Evolutionary conservation across 495 filamentous ascomycete genomes (phyloP), one percentile per base, ranked within the genome.

Genomic region (Penicillium robsamsonii): DNA sequence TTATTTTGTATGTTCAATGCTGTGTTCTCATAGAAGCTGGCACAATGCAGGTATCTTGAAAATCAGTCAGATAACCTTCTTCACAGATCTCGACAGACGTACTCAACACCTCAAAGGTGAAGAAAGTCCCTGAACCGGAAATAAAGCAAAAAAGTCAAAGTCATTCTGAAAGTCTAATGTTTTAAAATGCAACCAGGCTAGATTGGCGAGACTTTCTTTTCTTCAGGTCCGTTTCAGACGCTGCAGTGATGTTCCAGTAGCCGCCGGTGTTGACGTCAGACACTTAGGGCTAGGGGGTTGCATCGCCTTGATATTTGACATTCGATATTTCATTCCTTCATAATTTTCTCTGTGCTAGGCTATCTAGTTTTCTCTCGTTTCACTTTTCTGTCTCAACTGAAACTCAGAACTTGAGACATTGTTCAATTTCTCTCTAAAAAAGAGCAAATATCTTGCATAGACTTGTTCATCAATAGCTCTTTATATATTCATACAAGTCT

Each of bases 191-290:
- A 56, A 58, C 55, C 52, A 31, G 51, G 48, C 24, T 67, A 62
- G 59, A 22, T 46, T 40, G 47, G 53, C 55, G 45, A 43, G 59
- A 46, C 24, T 35, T 6, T n/a, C 15, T 30, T 12, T 38, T 17
- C 48, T 60, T 50, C 56, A 59, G 42, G 33, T 51, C 20, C 53
- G 62, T 68, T 66, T 66, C 63, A 68, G 49, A n/a, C 31, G 43
- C 33, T 30, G 37, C 35, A 38, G 24, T 47, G 46, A 35, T 51
- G 58, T 66, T 67, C 63, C 66, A 68, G 55, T 52, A 70, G 62
- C 58, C 68, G 67, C 65, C 65, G 41, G 31, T 13, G 67, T 69
- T 66, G 69, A 71, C 67, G 70, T 73, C 68, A 71, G 53, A 57
- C 51, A 58, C 58, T 31, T 46, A 48, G 50, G 49, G 45, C 48